A percentile compares a stretch with the other conserved stretches of the same genome.
Evolutionary conservation across 2,329 filamentous ascomycete genomes (phyloP).

Genomic region (Dactylonectria macrodidyma): DNA sequence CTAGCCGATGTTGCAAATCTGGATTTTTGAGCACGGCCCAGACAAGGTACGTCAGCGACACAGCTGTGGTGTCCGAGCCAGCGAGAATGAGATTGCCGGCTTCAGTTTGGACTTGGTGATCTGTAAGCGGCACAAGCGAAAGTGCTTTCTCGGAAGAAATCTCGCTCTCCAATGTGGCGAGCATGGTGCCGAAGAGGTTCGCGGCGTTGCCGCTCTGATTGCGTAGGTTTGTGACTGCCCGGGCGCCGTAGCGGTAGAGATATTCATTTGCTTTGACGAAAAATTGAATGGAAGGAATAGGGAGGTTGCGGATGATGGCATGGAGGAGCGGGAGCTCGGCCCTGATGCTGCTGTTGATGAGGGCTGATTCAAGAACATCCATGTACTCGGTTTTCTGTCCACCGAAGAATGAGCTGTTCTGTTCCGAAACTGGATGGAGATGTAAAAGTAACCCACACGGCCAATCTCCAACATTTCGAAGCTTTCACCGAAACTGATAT

Average conservation of each 20-base stretch:
- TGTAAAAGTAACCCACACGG: conserved; percentile 14
- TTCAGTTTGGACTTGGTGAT: conserved; percentile 18
- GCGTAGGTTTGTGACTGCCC: conserved; percentile 14
- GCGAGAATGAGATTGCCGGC: conserved; percentile 31
- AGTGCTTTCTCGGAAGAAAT: background rate
- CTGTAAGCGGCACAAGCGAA: conserved; percentile 10
- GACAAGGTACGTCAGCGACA: conserved; percentile 32
- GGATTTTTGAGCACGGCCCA: conserved; percentile 31
- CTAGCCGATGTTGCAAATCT: conserved; percentile 12
- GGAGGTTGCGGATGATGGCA: conserved; percentile 4
- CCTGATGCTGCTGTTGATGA: conserved; percentile 12
- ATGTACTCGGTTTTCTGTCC: conserved; percentile 12
- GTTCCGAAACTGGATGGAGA: background rate
- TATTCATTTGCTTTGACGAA: conserved; percentile 7
- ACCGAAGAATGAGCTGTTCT: background rate
- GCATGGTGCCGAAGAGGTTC: conserved; percentile 20
- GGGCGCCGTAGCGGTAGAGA: conserved; percentile 12
- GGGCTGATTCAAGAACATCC: conserved; percentile 1
- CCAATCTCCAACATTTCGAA: conserved; percentile 34
- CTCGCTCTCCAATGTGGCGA: conserved; percentile 4
- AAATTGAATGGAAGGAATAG: conserved; percentile 5
- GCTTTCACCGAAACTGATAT: conserved; percentile 34
- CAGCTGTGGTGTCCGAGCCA: conserved; percentile 30
- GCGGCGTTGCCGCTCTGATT: conserved; percentile 13
- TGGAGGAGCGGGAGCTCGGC: conserved; percentile 11